phyloP scores from a whole-genome alignment of 2,329 filamentous ascomycete genomes.

The Aspergillus eucalypticola region DNA sequence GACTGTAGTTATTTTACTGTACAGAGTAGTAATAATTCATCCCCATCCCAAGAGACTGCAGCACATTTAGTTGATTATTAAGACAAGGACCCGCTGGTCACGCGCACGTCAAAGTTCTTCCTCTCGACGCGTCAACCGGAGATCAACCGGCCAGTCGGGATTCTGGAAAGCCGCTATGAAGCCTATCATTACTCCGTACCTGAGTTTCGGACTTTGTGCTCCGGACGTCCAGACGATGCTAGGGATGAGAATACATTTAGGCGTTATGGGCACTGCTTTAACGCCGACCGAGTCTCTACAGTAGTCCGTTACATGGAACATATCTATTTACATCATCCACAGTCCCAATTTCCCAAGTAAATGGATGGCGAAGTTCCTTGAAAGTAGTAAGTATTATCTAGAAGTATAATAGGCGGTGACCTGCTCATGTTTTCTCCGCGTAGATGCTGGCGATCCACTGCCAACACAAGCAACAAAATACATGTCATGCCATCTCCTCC shows the following conservation, averaged over 20 bases:
- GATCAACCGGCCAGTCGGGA: conserved; percentile 16
- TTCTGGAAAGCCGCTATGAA: background rate
- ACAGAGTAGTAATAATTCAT: too few relatives aligned
- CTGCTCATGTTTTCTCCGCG: background rate
- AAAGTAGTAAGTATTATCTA: too few relatives aligned
- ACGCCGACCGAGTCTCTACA: too few relatives aligned
- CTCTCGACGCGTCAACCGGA: conserved; percentile 17
- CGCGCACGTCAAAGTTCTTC: conserved; percentile 16
- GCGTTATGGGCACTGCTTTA: too few relatives aligned
- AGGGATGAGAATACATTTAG: background rate
- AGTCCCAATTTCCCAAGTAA: too few relatives aligned
- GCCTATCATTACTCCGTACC: background rate
- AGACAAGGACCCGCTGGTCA: conserved; percentile 22
- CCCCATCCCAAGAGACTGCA: too few relatives aligned
- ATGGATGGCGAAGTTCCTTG: too few relatives aligned
- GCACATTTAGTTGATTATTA: background rate
- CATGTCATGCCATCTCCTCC: background rate
- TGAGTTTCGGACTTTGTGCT: background rate
- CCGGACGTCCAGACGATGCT: background rate
- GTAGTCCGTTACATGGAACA: too few relatives aligned
- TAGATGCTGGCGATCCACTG: background rate
- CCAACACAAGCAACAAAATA: background rate
- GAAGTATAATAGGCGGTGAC: too few relatives aligned
- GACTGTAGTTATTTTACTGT: too few relatives aligned
- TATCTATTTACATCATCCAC: too few relatives aligned